phyloP scores from a whole-genome alignment of 352 stramenopile species.

The Globisporangium uncinulatum region DNA sequence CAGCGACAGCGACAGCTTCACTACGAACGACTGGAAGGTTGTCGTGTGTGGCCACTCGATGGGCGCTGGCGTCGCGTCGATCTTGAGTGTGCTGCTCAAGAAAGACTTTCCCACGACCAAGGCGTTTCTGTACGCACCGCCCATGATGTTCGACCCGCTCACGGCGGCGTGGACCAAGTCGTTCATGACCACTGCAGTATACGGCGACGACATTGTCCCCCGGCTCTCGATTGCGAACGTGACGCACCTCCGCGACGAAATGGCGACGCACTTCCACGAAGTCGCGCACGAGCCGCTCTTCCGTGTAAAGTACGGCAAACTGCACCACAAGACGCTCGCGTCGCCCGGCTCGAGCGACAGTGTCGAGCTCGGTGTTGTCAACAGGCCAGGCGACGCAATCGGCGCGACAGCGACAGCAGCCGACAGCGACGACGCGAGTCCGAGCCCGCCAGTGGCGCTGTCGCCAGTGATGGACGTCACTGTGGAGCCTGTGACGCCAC shows the following conservation, averaged over 20 bases:
- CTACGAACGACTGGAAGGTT: conserved; percentile 36
- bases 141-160: conserved; percentile 56
- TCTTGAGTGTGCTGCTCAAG: conserved; percentile 58
- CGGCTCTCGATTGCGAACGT: conserved; percentile 66
- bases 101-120: conserved; percentile 47
- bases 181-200: conserved; percentile 67
- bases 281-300: conserved; percentile 59
- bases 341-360: conserved; percentile 8
- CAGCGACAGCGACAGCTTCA: neutral
- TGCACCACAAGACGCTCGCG: conserved; percentile 33
- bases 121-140: conserved; percentile 59
- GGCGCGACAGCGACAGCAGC: neutral
- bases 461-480: neutral
- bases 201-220: conserved; percentile 67
- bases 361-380: conserved; percentile 1
- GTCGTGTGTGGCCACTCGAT: conserved; percentile 81
- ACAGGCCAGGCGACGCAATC: neutral
- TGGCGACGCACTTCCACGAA: conserved; percentile 55
- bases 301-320: conserved; percentile 45
- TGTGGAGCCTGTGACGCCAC: no score
- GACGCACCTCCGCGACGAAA: conserved; percentile 58
- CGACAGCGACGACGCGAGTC: conserved; percentile 7
- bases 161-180: conserved; percentile 53
- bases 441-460: neutral
- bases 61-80: conserved; percentile 66